Conservation (phyloP, 495 filamentous ascomycete genomes). For the Lophiostoma macrostomum region DNA sequence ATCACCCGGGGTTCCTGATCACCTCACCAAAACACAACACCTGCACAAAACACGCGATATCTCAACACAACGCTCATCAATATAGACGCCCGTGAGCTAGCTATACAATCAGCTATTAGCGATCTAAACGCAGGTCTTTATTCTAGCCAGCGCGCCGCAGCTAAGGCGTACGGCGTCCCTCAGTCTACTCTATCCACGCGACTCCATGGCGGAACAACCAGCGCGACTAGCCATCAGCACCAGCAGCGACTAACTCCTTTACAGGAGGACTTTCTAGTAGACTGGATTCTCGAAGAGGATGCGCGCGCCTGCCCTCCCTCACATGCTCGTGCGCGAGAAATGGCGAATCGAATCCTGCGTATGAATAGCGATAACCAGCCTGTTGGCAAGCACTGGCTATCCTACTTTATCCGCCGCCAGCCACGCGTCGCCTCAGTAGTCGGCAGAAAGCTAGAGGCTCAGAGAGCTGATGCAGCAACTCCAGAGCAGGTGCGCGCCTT, state of each 20-base stretch:
- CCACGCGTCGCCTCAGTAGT: not conserved
- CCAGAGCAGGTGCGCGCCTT: not conserved
- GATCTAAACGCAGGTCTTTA: constrained; percentile 2
- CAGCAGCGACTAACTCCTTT: not conserved
- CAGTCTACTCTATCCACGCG: not conserved
- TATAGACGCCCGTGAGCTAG: constrained; percentile 2
- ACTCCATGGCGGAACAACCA: not conserved
- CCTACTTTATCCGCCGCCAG: not conserved
- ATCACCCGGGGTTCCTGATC: no score
- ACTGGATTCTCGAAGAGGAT: constrained; percentile 4
- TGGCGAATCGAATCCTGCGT: no score
- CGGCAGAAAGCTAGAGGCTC: not conserved
- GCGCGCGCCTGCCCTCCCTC: not conserved
- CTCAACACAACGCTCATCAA: not conserved
- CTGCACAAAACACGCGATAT: no score
- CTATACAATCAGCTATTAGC: not conserved
- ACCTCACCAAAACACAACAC: no score
- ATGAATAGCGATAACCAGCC: not conserved
- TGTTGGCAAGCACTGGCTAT: not conserved
- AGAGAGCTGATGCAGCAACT: not conserved
- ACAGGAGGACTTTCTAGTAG: not conserved
- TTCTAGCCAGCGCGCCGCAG: constrained; percentile 2
- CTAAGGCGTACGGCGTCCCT: constrained; percentile 3
- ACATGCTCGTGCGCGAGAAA: no score
- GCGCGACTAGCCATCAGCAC: not conserved